phyloP scores from a whole-genome alignment of 1,284 basidiomycete species.

The Hemileia vastatrix region DNA sequence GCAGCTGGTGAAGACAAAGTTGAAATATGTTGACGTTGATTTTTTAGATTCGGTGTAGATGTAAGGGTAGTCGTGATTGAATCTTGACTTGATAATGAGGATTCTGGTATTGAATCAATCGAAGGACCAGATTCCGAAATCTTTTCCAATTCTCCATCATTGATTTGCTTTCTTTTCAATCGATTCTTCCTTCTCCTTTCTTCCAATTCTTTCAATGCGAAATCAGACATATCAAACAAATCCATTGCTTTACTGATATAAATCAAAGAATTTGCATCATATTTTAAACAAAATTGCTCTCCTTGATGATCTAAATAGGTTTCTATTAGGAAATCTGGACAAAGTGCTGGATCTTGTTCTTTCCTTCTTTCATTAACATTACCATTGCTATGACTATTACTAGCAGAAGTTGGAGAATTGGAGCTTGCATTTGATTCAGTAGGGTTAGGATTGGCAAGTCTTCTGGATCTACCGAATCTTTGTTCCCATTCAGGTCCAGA shows the following conservation, averaged over 20 bases:
- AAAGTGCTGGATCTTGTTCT: conserved; percentile 60
- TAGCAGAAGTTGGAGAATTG: neutral
- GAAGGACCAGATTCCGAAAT: conserved; percentile 25
- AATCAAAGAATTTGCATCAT: conserved; percentile 97
- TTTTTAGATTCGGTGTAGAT: conserved; percentile 14
- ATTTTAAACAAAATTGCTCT: conserved; percentile 94
- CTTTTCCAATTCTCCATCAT: conserved; percentile 1
- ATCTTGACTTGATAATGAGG: too few relatives aligned
- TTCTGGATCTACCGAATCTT: conserved; percentile 74
- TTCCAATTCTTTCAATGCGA: conserved; percentile 60
- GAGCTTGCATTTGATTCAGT: conserved; percentile 22
- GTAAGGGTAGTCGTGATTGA: conserved; percentile 16
- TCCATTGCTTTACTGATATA: conserved; percentile 99
- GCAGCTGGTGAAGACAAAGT: conserved; percentile 50
- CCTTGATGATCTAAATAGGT: conserved; percentile 98
- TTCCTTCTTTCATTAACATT: neutral
- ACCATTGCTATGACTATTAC: conserved; percentile 5
- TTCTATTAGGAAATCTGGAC: conserved; percentile 96
- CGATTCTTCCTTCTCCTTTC: conserved; percentile 19
- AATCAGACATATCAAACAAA: conserved; percentile 85
- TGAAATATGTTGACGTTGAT: conserved; percentile 50
- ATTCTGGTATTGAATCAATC: too few relatives aligned
- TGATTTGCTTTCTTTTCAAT: conserved; percentile 6
- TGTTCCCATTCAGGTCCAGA: conserved; percentile 99
- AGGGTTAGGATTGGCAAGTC: conserved; percentile 34